Evolutionary conservation across 78 protist genomes (phyloP).

Genomic region (Dictyostelium brefeldianum): DNA sequence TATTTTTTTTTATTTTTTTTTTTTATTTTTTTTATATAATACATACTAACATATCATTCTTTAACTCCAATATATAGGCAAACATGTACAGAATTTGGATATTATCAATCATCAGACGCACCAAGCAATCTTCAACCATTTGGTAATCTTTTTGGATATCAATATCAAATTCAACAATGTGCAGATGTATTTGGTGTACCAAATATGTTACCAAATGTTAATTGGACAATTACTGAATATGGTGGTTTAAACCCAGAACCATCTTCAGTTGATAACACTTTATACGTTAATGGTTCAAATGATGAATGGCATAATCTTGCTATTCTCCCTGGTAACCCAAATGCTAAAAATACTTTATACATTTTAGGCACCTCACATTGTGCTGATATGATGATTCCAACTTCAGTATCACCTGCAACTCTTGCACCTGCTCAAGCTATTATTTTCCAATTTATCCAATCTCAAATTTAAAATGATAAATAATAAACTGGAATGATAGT

Average conservation of each 20-base stretch:
- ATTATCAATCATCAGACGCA: conserved; percentile 83
- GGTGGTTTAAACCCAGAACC: conserved; percentile 85
- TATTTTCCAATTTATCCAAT: neutral
- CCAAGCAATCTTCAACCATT: conserved; percentile 35
- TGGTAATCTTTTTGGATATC: conserved; percentile 58
- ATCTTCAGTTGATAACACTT: conserved; percentile 16
- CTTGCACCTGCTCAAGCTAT: conserved; percentile 43
- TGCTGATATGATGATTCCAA: conserved; percentile 80
- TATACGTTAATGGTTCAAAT: conserved; percentile 60
- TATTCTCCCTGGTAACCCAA: conserved; percentile 22
- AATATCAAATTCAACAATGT: conserved; percentile 29
- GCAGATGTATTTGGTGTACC: conserved; percentile 48
- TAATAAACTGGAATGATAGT: no score
- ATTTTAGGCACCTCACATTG: conserved; percentile 80
- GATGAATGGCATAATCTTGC: conserved; percentile 87
- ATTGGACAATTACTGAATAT: conserved; percentile 74
- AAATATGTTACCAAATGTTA: conserved; percentile 41
- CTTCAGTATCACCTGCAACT: conserved; percentile 44
- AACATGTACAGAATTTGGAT: conserved; percentile 81
- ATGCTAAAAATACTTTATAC: neutral
- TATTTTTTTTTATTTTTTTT: no score
- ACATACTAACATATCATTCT: neutral
- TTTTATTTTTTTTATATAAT: neutral
- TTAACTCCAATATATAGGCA: neutral
- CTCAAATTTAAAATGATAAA: neutral